Evolutionary conservation across 2,329 filamentous ascomycete genomes (phyloP).

Genomic region (Alternaria angustiovoidea): DNA sequence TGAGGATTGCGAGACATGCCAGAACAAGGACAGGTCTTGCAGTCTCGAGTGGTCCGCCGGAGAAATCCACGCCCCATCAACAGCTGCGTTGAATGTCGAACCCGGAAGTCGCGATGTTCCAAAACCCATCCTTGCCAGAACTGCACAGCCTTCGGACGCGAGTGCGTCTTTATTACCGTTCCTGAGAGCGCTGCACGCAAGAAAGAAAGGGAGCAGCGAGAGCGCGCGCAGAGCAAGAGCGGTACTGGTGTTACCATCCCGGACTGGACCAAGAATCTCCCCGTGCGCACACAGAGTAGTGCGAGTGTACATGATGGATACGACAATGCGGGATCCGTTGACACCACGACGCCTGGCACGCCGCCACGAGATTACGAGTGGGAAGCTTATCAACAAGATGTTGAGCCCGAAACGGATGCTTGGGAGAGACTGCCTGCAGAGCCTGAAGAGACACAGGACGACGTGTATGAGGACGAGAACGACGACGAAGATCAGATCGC

Average conservation of each 20-base stretch:
- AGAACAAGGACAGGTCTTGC: conserved; percentile 48
- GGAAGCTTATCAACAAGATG: conserved; percentile 51
- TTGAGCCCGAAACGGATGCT: conserved; percentile 47
- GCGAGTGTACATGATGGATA: conserved; percentile 38
- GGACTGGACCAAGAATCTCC: conserved; percentile 50
- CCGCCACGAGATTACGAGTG: conserved; percentile 51
- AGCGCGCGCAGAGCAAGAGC: conserved; percentile 38
- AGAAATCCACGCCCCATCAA: conserved; percentile 52
- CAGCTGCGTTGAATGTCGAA: conserved; percentile 51
- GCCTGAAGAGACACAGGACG: conserved; percentile 48
- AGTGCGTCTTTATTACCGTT: conserved; percentile 51
- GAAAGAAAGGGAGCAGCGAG: conserved; percentile 48
- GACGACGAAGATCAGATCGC: conserved; percentile 51
- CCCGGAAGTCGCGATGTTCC: conserved; percentile 50
- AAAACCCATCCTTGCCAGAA: conserved; percentile 52
- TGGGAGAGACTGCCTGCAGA: conserved; percentile 49
- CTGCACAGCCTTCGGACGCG: conserved; percentile 50
- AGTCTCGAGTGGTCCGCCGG: conserved; percentile 50
- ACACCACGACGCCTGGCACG: conserved; percentile 48
- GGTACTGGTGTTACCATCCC: conserved; percentile 37
- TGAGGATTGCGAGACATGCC: conserved; percentile 46
- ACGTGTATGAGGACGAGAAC: conserved; percentile 50
- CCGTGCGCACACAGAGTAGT: conserved; percentile 42
- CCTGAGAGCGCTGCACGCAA: conserved; percentile 50
- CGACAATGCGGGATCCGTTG: conserved; percentile 38